These are phyloP conservation scores for Globisporangium camurandrum DNA, from an alignment of 352 stramenopile genomes.

Conservation along the genomic window DNA sequence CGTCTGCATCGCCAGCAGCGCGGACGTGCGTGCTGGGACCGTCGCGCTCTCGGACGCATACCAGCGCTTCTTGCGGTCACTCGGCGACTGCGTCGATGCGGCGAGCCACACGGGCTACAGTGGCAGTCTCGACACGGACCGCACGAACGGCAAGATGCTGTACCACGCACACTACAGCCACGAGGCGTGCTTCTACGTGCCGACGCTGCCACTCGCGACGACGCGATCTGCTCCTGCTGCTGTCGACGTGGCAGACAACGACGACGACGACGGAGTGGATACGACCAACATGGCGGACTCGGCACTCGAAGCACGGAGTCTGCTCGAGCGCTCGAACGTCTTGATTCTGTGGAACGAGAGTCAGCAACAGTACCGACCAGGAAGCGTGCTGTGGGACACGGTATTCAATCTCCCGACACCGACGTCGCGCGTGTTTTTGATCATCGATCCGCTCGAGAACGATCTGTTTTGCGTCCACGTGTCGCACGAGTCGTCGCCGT, in stretches of 20 bases:
- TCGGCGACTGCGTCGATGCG: slow-evolving; percentile 54
- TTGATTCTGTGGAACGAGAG: slow-evolving; percentile 86
- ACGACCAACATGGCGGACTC: slow-evolving; percentile 21
- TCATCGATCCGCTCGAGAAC: slow-evolving; percentile 80
- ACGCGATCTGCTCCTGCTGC: slow-evolving; percentile 19
- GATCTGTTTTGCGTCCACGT: slow-evolving; percentile 83
- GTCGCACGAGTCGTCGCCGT: slow-evolving; percentile 64
- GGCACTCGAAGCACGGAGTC: slow-evolving; percentile 17
- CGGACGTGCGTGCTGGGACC: slow-evolving; percentile 31
- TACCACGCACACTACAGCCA: slow-evolving; percentile 76
- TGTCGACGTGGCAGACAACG: too few species aligned
- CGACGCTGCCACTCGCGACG: slow-evolving; percentile 50
- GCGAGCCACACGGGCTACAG: slow-evolving; percentile 37
- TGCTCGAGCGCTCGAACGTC: slow-evolving; percentile 65
- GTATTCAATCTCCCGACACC: slow-evolving; percentile 69
- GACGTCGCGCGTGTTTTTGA: slow-evolving; percentile 67
- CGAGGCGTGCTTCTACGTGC: slow-evolving; percentile 78
- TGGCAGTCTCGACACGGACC: slow-evolving; percentile 29
- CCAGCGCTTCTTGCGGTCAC: slow-evolving; percentile 51
- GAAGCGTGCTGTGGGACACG: slow-evolving; percentile 71
- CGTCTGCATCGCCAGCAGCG: slow-evolving; percentile 53
- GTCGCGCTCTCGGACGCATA: slow-evolving; percentile 56
- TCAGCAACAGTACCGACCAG: slow-evolving; percentile 76
- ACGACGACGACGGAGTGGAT: too few species aligned
- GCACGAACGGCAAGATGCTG: slow-evolving; percentile 39